Evolutionary conservation across 805 yeast species (phyloP), one percentile per base, ranked within the genome.

Genomic region (Candida endomychidarum): DNA sequence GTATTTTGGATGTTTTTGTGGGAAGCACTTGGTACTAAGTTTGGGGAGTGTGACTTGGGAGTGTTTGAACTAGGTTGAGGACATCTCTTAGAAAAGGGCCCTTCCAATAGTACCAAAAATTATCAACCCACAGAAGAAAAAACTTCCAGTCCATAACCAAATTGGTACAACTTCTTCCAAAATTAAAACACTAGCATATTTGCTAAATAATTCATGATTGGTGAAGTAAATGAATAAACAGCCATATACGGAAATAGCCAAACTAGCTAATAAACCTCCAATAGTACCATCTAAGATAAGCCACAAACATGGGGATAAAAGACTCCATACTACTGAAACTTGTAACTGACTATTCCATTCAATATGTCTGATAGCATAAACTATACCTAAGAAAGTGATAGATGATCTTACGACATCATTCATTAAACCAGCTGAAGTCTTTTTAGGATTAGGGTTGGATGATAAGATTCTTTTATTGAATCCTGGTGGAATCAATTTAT

Each of bases 101-200:
- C 86, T 75, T 11, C 87, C 86, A 39, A 83, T 53, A 56, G 82
- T 82, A 14, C 90, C 88, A 60, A 83, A 81, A 18, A 83, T 70
- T 27, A 83, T 67, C 34, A 78, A 64, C 0, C 85, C 83, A 49
- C 82, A 70, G 61, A 82, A 83, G 56, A 78, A 76, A 61, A 81
- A 80, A 55, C 86, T 76, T 3, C 76, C 81, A 29, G 77, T 61
- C 75, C 80, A 78, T 22, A 80, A 61, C 54, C 74, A 58, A 21
- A 70, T 65, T 1, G 80, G 77, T 28, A 65, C 48, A 31, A 56
- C 42, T 39, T 61, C 67, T 9, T 59, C 63, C 4, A 30, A 27
- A 22, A 45, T n/a, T 27, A 38, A 26, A 20, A 34, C 29, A 3
- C 16, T 7, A 5, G 43, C 18, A 24, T 38, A 42, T n/a, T 32